Evolutionary conservation across 371 early-diverging fungal species (phyloP).

Genomic region (Mortierella sp.): DNA sequence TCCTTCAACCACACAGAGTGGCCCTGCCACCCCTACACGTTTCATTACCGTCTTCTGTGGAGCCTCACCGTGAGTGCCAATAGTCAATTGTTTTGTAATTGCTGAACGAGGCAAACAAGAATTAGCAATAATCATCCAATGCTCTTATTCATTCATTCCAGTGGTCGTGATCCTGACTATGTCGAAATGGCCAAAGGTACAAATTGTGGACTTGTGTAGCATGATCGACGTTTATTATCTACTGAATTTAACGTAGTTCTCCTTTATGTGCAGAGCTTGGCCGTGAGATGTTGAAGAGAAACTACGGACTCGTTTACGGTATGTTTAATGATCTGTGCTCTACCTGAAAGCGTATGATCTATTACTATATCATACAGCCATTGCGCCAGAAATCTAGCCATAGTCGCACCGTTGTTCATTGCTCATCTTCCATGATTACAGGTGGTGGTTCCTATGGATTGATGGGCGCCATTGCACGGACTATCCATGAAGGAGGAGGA

Average conservation of each 20-base stretch:
- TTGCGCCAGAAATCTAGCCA: too few species aligned
- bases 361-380: too few species aligned
- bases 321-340: slow-evolving; percentile 17
- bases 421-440: slow-evolving; percentile 16
- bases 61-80: slow-evolving; percentile 58
- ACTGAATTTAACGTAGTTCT: background rate
- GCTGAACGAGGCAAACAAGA: background rate
- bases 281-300: slow-evolving; percentile 66
- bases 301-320: slow-evolving; percentile 86
- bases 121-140: background rate
- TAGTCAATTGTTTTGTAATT: slow-evolving; percentile 16
- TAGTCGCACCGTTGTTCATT: background rate
- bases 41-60: slow-evolving; percentile 87
- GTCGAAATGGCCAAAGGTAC: slow-evolving; percentile 66
- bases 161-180: slow-evolving; percentile 69
- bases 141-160: background rate
- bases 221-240: background rate
- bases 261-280: slow-evolving; percentile 63
- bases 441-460: slow-evolving; percentile 84
- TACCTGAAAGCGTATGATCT: too few species aligned
- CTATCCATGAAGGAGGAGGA: slow-evolving; percentile 69
- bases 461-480: slow-evolving; percentile 86
- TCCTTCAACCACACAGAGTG: background rate
- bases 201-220: background rate
- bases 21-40: slow-evolving; percentile 52